Conservation (phyloP, 257 asterid genomes). For the Przewalskia tangutica region DNA sequence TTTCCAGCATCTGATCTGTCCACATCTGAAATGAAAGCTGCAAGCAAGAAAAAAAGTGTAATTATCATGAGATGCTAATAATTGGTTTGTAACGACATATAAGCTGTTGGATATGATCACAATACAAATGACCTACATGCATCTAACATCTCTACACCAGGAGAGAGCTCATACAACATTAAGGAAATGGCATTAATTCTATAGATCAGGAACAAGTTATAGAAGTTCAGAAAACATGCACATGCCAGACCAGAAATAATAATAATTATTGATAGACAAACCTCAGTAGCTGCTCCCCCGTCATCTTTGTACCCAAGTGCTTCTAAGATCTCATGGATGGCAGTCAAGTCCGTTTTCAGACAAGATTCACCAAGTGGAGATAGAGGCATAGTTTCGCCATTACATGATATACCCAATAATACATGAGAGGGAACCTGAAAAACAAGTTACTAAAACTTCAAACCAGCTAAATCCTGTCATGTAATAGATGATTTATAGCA, state of each 20-base stretch:
- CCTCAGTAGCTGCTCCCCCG: slow-evolving; percentile 87
- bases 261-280: slow-evolving; percentile 11
- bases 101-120: neutral
- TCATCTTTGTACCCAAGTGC: slow-evolving; percentile 88
- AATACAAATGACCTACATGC: neutral
- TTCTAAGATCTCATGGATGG: slow-evolving; percentile 69
- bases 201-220: neutral
- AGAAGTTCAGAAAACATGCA: neutral
- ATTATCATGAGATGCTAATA: neutral
- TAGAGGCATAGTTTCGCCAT: slow-evolving; percentile 31
- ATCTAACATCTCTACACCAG: no score
- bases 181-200: neutral
- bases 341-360: slow-evolving; percentile 79
- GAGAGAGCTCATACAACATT: neutral
- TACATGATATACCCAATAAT: slow-evolving; percentile 61
- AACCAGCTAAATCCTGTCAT: neutral
- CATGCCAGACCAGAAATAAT: neutral
- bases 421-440: slow-evolving; percentile 74
- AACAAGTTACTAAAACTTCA: slow-evolving; percentile 3
- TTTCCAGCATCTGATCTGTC: slow-evolving; percentile 44
- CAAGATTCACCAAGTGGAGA: slow-evolving; percentile 97
- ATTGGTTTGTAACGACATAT: neutral
- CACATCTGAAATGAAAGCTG: slow-evolving; percentile 48
- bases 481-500: neutral
- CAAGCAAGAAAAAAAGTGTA: neutral